These are phyloP conservation scores for Neodidymelliopsis sp. DNA, from an alignment of 2,329 filamentous ascomycete species.

Conservation along the genomic window DNA sequence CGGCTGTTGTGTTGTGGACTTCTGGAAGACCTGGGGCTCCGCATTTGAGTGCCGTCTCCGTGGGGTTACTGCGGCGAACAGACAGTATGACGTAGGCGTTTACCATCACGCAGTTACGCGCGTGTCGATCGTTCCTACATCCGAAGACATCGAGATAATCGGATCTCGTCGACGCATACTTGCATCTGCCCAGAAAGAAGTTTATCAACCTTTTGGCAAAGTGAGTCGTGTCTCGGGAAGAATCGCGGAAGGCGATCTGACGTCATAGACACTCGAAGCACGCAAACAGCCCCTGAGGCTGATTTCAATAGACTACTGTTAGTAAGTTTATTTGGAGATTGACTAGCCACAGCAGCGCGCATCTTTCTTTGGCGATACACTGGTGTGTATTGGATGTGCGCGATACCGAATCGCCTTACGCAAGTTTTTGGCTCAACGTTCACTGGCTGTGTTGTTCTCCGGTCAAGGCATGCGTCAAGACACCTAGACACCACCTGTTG, in stretches of 20 bases:
- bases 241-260: background rate
- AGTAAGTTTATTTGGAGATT: background rate
- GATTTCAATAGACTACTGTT: background rate
- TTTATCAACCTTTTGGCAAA: too few species aligned
- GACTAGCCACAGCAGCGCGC: background rate
- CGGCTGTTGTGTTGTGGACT: slow-evolving; percentile 1
- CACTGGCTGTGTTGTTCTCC: slow-evolving; percentile 1
- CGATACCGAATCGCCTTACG: background rate
- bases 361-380: background rate
- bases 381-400: background rate
- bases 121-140: slow-evolving; percentile 5
- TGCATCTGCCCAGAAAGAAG: too few species aligned
- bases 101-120: slow-evolving; percentile 12
- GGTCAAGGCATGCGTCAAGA: slow-evolving; percentile 4
- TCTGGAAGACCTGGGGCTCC: slow-evolving; percentile 14
- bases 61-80: slow-evolving; percentile 3
- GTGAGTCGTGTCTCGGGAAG: background rate
- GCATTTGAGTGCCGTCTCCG: background rate
- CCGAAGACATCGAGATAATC: background rate
- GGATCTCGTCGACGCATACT: too few species aligned
- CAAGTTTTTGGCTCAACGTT: background rate
- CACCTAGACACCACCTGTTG: slow-evolving; percentile 5
- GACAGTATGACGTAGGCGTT: slow-evolving; percentile 3
- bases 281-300: slow-evolving; percentile 3
- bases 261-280: slow-evolving; percentile 7